Conservation (phyloP, 1,139 yeast genomes). For the Lodderomyces pseudojiufengensis region DNA sequence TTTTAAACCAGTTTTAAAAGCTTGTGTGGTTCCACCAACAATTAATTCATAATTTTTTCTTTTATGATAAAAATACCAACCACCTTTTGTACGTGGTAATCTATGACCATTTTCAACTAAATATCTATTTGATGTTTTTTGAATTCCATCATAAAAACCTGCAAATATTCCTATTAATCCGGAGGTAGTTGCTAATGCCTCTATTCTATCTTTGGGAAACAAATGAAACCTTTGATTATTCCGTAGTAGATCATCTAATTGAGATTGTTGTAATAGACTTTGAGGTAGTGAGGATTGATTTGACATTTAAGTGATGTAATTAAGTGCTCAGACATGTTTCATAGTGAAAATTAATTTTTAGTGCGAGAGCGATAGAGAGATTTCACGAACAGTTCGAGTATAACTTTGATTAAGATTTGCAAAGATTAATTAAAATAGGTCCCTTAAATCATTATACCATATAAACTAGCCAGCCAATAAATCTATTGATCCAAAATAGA, state of each 20-base stretch:
- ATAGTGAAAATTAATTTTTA: too few species aligned
- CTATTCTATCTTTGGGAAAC: conserved; percentile 33
- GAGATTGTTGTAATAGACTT: background rate
- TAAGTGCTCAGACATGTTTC: too few species aligned
- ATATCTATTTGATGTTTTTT: conserved; percentile 53
- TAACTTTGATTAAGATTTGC: too few species aligned
- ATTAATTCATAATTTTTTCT: conserved; percentile 76
- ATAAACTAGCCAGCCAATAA: too few species aligned
- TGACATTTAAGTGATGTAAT: background rate
- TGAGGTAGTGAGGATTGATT: background rate
- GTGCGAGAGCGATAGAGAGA: too few species aligned
- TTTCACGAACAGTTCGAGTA: too few species aligned
- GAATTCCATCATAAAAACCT: conserved; percentile 65
- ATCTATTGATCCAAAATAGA: conserved; percentile 80
- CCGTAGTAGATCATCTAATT: background rate
- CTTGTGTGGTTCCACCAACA: conserved; percentile 47
- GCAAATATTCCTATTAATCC: conserved; percentile 56
- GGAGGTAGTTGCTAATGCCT: conserved; percentile 32
- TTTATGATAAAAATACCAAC: conserved; percentile 89
- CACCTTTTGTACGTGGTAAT: conserved; percentile 72
- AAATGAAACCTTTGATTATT: conserved; percentile 37
- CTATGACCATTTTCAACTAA: conserved; percentile 82
- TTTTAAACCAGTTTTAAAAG: conserved; percentile 41
- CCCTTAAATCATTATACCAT: background rate
- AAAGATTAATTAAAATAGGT: too few species aligned